Evolutionary conservation across 2,329 filamentous ascomycete species (phyloP).

Genomic region (Colletotrichum chlorophyti): DNA sequence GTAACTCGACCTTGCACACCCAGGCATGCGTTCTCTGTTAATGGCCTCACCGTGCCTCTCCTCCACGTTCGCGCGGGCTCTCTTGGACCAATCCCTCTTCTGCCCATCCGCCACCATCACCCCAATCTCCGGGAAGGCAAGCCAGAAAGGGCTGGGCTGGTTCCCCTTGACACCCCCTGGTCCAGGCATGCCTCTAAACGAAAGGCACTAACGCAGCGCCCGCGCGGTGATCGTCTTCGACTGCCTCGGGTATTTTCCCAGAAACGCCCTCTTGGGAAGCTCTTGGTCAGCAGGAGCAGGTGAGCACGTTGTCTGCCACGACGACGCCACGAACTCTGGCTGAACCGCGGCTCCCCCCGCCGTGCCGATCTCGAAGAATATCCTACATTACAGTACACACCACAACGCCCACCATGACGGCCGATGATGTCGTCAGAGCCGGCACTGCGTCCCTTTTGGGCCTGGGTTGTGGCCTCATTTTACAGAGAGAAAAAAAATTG

Average conservation of each 20-base stretch:
- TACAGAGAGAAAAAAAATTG: too few species aligned
- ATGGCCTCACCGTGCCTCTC: slow-evolving; percentile 3
- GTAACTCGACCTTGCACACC: neutral
- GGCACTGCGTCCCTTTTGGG: neutral
- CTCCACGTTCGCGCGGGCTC: neutral
- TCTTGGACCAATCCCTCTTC: neutral
- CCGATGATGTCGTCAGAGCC: slow-evolving; percentile 26
- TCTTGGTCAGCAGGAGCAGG: slow-evolving; percentile 11
- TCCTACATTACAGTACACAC: slow-evolving; percentile 21
- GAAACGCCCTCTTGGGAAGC: slow-evolving; percentile 16
- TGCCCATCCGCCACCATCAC: neutral
- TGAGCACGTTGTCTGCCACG: slow-evolving; percentile 12
- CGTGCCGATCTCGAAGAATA: slow-evolving; percentile 25
- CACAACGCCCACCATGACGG: slow-evolving; percentile 25
- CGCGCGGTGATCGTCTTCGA: slow-evolving; percentile 18
- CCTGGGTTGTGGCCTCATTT: neutral
- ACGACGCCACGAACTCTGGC: slow-evolving; percentile 3
- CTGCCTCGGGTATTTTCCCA: slow-evolving; percentile 18
- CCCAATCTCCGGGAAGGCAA: slow-evolving; percentile 14
- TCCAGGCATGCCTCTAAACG: slow-evolving; percentile 3
- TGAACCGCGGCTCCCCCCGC: neutral
- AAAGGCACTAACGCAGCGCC: slow-evolving; percentile 16
- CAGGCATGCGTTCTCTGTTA: neutral
- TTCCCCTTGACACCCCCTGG: neutral
- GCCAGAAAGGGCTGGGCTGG: slow-evolving; percentile 7